Evolutionary conservation across 345 rosid genomes (phyloP).

Genomic region (Brassica incana): DNA sequence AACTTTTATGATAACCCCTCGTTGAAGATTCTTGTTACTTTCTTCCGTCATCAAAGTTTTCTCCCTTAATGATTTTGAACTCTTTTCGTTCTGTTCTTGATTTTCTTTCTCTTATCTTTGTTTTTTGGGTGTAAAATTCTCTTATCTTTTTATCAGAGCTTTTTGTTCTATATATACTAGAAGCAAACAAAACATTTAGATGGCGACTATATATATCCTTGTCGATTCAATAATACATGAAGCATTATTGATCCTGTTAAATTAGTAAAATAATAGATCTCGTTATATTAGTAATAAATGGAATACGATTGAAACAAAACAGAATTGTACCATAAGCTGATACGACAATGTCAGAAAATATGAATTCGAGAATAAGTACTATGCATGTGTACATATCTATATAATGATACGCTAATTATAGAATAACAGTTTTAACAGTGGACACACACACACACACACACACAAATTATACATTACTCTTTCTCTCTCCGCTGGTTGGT

Average conservation of each 20-base stretch:
- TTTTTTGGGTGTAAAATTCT: neutral
- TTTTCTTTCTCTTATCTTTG: no score
- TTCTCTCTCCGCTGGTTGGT: neutral
- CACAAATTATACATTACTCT: neutral
- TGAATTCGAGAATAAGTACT: neutral
- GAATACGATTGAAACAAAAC: constrained; percentile 3
- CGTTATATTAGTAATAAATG: constrained; percentile 7
- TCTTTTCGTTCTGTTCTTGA: neutral
- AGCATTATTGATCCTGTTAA: constrained; percentile 13
- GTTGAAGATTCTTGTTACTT: neutral
- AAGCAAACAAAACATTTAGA: constrained; percentile 27
- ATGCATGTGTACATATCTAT: neutral
- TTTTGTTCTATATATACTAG: constrained; percentile 16
- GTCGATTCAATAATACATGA: constrained; percentile 31
- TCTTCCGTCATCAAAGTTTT: neutral
- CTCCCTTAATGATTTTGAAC: constrained; percentile 12
- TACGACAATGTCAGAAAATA: neutral
- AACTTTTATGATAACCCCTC: neutral
- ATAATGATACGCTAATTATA: neutral
- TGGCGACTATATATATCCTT: constrained; percentile 24
- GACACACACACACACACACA: neutral
- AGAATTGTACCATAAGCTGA: constrained; percentile 1
- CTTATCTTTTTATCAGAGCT: neutral
- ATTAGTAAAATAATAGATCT: neutral
- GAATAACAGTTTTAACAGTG: neutral